Evolutionary conservation across 257 asterid genomes (phyloP).

Genomic region (Anisodus tanguticus): DNA sequence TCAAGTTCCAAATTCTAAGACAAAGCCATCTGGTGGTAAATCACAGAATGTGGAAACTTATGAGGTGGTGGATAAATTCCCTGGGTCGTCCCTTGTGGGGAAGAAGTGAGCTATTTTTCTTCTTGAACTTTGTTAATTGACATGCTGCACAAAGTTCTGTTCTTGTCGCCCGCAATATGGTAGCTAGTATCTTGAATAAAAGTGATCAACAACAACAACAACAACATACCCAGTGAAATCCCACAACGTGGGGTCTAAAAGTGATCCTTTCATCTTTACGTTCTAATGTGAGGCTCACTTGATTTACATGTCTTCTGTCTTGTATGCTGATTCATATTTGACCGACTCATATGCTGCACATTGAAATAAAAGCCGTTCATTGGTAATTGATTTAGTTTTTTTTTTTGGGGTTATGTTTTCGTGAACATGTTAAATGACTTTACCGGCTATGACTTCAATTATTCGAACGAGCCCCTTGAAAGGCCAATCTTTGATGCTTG

Average conservation of each 20-base stretch:
- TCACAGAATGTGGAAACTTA: slow-evolving; percentile 63
- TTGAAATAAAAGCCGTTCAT: background rate
- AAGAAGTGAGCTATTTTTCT: slow-evolving; percentile 48
- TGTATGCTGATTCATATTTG: slow-evolving; percentile 8
- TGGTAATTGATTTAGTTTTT: background rate
- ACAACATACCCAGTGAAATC: too few relatives aligned
- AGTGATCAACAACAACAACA: background rate
- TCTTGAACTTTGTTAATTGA: slow-evolving; percentile 16
- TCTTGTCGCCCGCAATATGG: background rate
- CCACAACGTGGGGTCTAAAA: too few relatives aligned
- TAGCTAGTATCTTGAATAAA: background rate
- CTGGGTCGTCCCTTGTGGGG: slow-evolving; percentile 83
- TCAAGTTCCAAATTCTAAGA: slow-evolving; percentile 54
- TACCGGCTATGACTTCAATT: background rate
- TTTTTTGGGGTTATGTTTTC: background rate
- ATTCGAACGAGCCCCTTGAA: background rate
- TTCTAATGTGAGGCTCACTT: background rate
- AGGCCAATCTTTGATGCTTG: background rate
- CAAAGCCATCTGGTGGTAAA: slow-evolving; percentile 70
- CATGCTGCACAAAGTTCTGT: slow-evolving; percentile 13
- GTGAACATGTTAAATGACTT: background rate
- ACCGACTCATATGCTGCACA: slow-evolving; percentile 2
- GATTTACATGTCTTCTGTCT: background rate
- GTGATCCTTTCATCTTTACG: background rate
- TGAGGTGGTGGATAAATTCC: slow-evolving; percentile 67